A percentile compares a stretch with the other conserved stretches of the same genome.
Conservation (phyloP, 2,329 filamentous ascomycete species). For the Ceratocystis cubensis region DNA sequence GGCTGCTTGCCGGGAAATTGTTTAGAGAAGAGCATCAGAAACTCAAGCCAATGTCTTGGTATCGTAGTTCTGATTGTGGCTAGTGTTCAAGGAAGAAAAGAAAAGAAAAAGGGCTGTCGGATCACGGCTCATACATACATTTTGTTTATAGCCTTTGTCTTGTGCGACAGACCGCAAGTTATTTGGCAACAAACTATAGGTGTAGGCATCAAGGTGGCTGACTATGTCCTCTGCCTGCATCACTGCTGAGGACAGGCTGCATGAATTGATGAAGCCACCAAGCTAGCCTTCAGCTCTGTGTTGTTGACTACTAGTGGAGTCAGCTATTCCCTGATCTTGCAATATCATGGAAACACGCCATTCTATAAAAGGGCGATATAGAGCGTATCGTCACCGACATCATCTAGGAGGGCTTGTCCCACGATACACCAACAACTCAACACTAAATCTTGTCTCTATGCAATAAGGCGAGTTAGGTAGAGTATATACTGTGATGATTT, state of each 20-base stretch:
- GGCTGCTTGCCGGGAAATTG: background rate
- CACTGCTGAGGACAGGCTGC: background rate
- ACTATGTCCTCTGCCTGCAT: background rate
- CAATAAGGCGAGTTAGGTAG: too few relatives aligned
- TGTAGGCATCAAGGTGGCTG: conserved; percentile 1
- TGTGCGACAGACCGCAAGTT: background rate
- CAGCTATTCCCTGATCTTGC: background rate
- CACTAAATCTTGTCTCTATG: background rate
- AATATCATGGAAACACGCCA: background rate
- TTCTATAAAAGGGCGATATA: background rate
- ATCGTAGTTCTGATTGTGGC: background rate
- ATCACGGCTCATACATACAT: background rate
- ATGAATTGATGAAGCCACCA: background rate
- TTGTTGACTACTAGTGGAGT: background rate
- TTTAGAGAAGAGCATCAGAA: background rate
- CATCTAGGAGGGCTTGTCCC: background rate
- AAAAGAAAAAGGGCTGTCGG: background rate
- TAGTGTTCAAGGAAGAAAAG: background rate
- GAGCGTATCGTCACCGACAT: background rate
- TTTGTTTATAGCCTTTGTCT: background rate
- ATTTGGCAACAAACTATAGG: conserved; percentile 6
- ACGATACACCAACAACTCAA: background rate
- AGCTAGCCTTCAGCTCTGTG: background rate
- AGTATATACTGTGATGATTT: too few relatives aligned
- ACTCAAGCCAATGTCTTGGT: background rate